Evolutionary conservation across 176 grass and related monocot species (phyloP).

Genomic region (Melocanna baccifera): DNA sequence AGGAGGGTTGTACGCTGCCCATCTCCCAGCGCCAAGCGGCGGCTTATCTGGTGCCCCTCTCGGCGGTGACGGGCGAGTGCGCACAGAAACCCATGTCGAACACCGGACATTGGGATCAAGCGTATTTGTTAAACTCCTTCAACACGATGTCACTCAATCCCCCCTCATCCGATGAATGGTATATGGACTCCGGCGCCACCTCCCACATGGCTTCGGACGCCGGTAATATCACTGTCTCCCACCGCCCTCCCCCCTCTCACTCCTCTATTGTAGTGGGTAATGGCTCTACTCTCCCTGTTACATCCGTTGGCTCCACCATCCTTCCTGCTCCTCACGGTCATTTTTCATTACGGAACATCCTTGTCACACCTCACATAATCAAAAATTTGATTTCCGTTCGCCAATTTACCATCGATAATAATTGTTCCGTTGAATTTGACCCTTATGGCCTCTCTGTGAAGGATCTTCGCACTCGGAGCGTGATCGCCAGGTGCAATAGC

Average conservation of each 20-base stretch:
- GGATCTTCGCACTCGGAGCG: neutral
- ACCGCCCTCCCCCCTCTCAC: neutral
- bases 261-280: neutral
- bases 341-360: neutral
- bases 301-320: neutral
- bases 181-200: neutral
- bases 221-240: neutral
- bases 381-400: neutral
- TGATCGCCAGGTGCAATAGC: neutral
- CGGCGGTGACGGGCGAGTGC: too few relatives aligned
- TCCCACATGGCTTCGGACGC: neutral
- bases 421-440: neutral
- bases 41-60: rapidly evolving
- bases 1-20: too few relatives aligned
- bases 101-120: neutral
- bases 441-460: neutral
- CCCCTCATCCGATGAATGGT: neutral
- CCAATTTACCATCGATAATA: neutral
- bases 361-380: neutral
- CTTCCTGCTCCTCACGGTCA: neutral
- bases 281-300: neutral
- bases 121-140: neutral
- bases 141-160: neutral
- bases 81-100: too few relatives aligned
- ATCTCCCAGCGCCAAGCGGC: neutral